phyloP scores from a whole-genome alignment of 2,329 filamentous ascomycete genomes.

The Cryoendolithus antarcticus region DNA sequence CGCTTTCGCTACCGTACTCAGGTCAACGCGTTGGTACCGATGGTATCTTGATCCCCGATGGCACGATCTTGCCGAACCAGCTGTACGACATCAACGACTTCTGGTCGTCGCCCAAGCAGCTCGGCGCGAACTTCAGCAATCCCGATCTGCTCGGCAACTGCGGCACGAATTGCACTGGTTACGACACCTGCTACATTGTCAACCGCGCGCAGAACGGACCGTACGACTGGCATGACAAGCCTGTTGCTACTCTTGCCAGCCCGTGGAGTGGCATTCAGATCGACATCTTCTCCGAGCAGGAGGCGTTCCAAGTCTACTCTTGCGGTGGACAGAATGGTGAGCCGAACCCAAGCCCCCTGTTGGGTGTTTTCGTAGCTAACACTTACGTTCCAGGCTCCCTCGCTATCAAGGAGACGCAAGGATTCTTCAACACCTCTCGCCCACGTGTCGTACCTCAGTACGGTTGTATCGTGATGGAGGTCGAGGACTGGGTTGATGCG shows the following conservation, averaged over 20 bases:
- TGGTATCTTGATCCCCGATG: conserved; percentile 35
- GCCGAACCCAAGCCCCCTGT: not conserved
- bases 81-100: conserved; percentile 63
- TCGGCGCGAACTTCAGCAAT: conserved; percentile 57
- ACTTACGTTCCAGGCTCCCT: conserved; percentile 34
- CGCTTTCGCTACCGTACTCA: conserved; percentile 59
- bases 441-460: conserved; percentile 58
- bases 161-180: conserved; percentile 70
- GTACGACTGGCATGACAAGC: conserved; percentile 52
- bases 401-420: conserved; percentile 59
- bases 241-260: conserved; percentile 55
- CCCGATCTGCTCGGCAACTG: conserved; percentile 60
- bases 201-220: conserved; percentile 46
- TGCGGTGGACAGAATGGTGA: conserved; percentile 57
- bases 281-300: conserved; percentile 72
- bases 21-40: conserved; percentile 58
- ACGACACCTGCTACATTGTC: conserved; percentile 64
- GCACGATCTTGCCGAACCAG: conserved; percentile 55
- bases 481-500: conserved; percentile 85
- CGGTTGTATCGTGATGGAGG: conserved; percentile 81
- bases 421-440: conserved; percentile 43
- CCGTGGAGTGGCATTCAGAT: conserved; percentile 72
- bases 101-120: conserved; percentile 68
- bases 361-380: conserved; percentile 5
- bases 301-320: conserved; percentile 77